Evolutionary conservation across 2,329 filamentous ascomycete genomes (phyloP), one percentile per base, ranked within the genome.

Genomic region (Sporothrix phasma): DNA sequence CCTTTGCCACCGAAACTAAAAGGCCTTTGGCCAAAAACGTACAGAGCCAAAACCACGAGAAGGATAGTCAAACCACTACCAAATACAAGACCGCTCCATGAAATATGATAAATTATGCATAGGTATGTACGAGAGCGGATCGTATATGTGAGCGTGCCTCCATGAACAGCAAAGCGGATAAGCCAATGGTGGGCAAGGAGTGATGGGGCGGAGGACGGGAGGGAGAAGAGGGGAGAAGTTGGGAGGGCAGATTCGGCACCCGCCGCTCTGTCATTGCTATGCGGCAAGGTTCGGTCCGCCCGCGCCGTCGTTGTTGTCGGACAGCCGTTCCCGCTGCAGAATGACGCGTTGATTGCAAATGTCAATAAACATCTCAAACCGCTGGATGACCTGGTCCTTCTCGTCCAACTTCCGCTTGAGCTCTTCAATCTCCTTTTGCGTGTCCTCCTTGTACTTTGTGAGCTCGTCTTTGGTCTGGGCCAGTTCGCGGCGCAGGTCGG

Each of bases 281-380:
- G 41, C 62, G n/a, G 65, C 56, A 8, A 63, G 58, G 43, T 59
- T 64, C 24, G 65, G 56, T n/a, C 58, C 59, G 3, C 64, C 65
- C 15, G 39, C 47, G 8, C 61, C 65, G 29, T 65, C 66, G n/a
- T 73, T 72, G 64, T 67, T 70, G 49, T 72, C 72, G 1, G 67
- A 69, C 49, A 87, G 75, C 66, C 81, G 77, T 70, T 84, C 81
- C 60, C 84, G 76, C 72, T 85, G 83, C 62, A 86, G 77, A 78
- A 87, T 87, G 66, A 87, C 84, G 59, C 85, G 77, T 71, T 86
- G 79, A 69, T 88, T 88, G 71, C 84, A 87, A 63, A 88, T 86
- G 72, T 88, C 85, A 69, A 88, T 87, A 62, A 88, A 88, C 80
- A 85, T 85, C 73, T 88, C 84, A 68, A 87, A 88, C 70, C 82